Evolutionary conservation across 2,329 filamentous ascomycete genomes (phyloP), one percentile per base, ranked within the genome.

Genomic region (Akanthomyces muscarius): DNA sequence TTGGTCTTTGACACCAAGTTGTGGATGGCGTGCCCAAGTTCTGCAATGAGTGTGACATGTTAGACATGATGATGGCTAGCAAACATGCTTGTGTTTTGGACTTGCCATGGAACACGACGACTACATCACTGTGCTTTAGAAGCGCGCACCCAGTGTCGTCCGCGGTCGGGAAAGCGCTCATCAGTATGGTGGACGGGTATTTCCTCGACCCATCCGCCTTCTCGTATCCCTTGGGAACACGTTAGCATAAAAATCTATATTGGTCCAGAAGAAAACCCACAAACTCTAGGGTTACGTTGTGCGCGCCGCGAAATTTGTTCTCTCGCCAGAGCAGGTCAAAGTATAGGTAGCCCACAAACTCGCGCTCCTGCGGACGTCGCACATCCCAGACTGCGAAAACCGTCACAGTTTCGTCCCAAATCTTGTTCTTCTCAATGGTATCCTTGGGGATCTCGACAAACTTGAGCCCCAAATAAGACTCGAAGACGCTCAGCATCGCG

Each of bases 281-380:
- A 28, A 10, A 45, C 18, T 61, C 57, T 25, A 61, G 36, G 1
- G 57, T 84, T 72, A 85, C 84, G 71, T 85, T 85, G 30, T 82
- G 82, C 3, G 81, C 80, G 61, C 84, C 82, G 2, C 80, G 80
- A 65, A 84, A 84, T 69, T 85, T 85, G 66, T 82, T 81, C 58
- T 83, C 80, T 48, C 82, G 75, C 13, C 81, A 82, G 67, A 81
- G 77, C 11, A 85, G 73, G 69, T 85, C 83, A 11, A 84, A 76
- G 67, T 84, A 85, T 8, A 85, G 73, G 66, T 84, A 85, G n/a
- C 83, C 83, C 18, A 85, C 80, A 67, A 85, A 85, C 33, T 61
- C 61, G 45, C 83, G 71, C 59, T 83, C 77, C 2, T 5, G 7
- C 33, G 10, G 18, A 6, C 33, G 51, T 18, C 33, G 30, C 51